These are phyloP conservation scores for Straminergon stramineum DNA, from an alignment of 225 moss, liverwort and hornwort species.

Conservation along the genomic window DNA sequence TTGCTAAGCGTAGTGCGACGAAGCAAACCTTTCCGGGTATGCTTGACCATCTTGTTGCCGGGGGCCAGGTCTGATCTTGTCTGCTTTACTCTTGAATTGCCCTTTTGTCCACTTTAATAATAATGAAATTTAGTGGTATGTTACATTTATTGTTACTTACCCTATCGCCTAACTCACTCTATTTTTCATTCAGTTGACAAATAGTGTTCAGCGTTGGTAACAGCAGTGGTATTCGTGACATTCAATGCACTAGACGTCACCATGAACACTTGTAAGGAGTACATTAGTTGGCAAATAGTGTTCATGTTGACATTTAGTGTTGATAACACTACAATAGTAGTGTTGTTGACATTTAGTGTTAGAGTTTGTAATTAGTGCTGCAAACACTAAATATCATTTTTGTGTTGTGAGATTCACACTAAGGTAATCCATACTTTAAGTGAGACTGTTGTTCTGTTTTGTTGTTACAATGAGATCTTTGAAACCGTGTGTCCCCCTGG, in stretches of 20 bases:
- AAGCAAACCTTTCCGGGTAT: constrained; percentile 83
- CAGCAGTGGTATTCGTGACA: neutral
- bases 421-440: too few relatives aligned
- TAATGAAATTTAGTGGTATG: neutral
- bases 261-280: neutral
- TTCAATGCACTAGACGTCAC: neutral
- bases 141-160: neutral
- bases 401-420: neutral
- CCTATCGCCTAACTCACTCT: neutral
- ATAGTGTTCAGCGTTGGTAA: neutral
- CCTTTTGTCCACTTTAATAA: neutral
- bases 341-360: neutral
- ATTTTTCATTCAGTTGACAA: neutral
- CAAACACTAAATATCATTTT: neutral
- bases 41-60: constrained; percentile 90
- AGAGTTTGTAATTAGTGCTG: neutral
- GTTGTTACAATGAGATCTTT: too few relatives aligned
- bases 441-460: too few relatives aligned
- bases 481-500: too few relatives aligned
- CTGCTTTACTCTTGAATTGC: neutral
- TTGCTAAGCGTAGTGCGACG: constrained; percentile 72
- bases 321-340: neutral
- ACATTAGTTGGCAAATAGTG: neutral
- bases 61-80: constrained; percentile 66
- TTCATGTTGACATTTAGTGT: neutral